Conservation (phyloP, 1,284 basidiomycete species). For the Ceratobasidium sp. region DNA sequence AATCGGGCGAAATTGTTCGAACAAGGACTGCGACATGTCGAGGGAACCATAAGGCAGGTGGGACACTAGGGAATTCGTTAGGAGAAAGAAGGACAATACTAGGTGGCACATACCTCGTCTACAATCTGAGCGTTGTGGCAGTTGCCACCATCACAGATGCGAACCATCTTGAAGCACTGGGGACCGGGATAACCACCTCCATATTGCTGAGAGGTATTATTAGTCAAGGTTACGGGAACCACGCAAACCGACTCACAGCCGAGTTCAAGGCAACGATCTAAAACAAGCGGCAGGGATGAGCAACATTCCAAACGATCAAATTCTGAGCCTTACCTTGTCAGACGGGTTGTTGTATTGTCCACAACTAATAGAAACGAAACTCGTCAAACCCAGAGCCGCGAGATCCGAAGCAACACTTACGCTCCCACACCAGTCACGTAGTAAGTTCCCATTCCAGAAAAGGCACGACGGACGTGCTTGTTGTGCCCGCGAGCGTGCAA, state of each 20-base stretch:
- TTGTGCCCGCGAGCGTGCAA: conserved; percentile 3
- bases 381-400: background rate
- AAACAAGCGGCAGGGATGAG: background rate
- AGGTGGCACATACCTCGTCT: conserved; percentile 47
- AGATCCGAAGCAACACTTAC: conserved; percentile 18
- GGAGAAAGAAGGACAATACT: background rate
- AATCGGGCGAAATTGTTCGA: conserved; percentile 35
- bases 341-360: conserved; percentile 34
- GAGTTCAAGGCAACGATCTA: conserved; percentile 41
- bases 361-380: conserved; percentile 35
- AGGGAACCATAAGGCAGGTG: conserved; percentile 38
- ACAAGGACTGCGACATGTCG: conserved; percentile 41
- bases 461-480: conserved; percentile 19
- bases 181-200: conserved; percentile 47
- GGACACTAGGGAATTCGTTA: conserved; percentile 36
- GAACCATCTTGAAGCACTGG: conserved; percentile 54
- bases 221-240: background rate
- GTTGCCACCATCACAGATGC: conserved; percentile 53
- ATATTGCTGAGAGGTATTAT: conserved; percentile 19
- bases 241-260: conserved; percentile 29
- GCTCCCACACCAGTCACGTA: conserved; percentile 34
- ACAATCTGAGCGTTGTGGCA: conserved; percentile 50
- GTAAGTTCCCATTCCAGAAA: conserved; percentile 36
- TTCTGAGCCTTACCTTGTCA: conserved; percentile 36
- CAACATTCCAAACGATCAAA: background rate